phyloP scores from a whole-genome alignment of 495 filamentous ascomycete genomes.

The Penicillium malachiteum region DNA sequence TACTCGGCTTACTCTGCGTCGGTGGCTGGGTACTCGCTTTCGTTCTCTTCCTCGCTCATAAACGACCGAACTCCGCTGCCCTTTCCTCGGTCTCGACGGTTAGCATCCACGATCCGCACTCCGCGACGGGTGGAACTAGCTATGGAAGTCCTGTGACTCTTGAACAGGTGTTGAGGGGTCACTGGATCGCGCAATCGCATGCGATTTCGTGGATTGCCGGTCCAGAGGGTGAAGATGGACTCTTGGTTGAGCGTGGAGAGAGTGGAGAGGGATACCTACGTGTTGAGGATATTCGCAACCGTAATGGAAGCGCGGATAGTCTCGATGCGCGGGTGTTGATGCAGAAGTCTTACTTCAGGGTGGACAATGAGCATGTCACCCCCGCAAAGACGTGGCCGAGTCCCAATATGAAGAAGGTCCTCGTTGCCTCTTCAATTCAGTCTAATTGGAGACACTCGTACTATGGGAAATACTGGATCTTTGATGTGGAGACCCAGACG shows the following conservation, averaged over 20 bases:
- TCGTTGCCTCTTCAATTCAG: slow-evolving; percentile 66
- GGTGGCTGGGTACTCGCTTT: slow-evolving; percentile 81
- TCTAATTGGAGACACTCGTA: slow-evolving; percentile 89
- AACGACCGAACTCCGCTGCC: slow-evolving; percentile 21
- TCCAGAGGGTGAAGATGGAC: slow-evolving; percentile 79
- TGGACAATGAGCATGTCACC: slow-evolving; percentile 47
- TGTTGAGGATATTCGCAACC: slow-evolving; percentile 78
- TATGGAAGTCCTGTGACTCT: slow-evolving; percentile 77
- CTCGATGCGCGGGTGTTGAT: slow-evolving; percentile 67
- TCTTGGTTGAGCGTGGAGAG: slow-evolving; percentile 67
- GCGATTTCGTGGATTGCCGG: slow-evolving; percentile 86
- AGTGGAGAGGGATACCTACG: slow-evolving; percentile 67
- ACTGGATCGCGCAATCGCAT: slow-evolving; percentile 68
- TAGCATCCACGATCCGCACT: slow-evolving; percentile 55
- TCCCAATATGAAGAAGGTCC: slow-evolving; percentile 76
- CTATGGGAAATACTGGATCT: slow-evolving; percentile 85
- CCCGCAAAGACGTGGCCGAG: slow-evolving; percentile 70
- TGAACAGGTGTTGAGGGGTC: slow-evolving; percentile 71
- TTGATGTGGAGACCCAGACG: slow-evolving; percentile 81
- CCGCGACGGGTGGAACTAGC: slow-evolving; percentile 61
- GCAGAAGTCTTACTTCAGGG: slow-evolving; percentile 61
- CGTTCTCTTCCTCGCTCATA: slow-evolving; percentile 66
- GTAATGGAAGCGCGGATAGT: slow-evolving; percentile 44
- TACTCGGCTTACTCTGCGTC: slow-evolving; percentile 63
- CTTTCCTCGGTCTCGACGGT: slow-evolving; percentile 19